A percentile compares a stretch with the other conserved stretches of the same genome.
Conservation (phyloP, 176 grass and related monocot species). For the Zea luxurians region DNA sequence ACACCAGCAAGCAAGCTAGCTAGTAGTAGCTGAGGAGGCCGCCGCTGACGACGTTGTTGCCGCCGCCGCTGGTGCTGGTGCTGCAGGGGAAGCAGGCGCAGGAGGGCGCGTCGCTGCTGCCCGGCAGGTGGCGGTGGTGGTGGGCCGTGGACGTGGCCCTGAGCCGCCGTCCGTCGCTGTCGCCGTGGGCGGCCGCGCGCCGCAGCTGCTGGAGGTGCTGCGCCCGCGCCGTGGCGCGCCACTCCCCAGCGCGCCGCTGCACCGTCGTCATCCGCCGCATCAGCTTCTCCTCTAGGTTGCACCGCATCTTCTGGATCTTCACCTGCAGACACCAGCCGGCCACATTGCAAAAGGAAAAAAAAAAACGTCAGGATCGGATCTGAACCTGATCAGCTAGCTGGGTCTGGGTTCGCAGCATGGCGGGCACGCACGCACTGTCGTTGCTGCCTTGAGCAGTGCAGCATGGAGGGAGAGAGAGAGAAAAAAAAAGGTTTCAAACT, state of each 20-base stretch:
- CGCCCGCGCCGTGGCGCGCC: constrained; percentile 57
- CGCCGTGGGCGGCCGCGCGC: constrained; percentile 34
- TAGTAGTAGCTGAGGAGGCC: constrained; percentile 49
- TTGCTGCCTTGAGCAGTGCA: background rate
- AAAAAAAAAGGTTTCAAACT: constrained; percentile 34
- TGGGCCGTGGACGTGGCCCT: constrained; percentile 35
- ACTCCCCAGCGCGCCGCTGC: constrained; percentile 75
- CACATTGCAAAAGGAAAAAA: background rate
- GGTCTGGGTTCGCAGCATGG: too few species aligned
- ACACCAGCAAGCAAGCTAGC: too few species aligned
- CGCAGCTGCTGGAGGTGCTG: constrained; percentile 81
- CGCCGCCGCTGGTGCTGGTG: background rate
- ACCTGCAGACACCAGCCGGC: constrained; percentile 41
- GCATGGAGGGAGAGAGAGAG: background rate
- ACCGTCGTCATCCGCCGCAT: constrained; percentile 81
- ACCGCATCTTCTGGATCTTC: constrained; percentile 97
- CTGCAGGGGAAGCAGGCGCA: constrained; percentile 93
- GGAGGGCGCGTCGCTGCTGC: constrained; percentile 42
- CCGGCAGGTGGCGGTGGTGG: constrained; percentile 42
- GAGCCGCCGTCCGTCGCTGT: constrained; percentile 26
- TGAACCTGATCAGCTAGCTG: too few species aligned
- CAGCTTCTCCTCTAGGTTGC: constrained; percentile 94
- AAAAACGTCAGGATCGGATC: too few species aligned
- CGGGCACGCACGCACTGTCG: too few species aligned
- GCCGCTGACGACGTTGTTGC: constrained; percentile 36